phyloP scores from a whole-genome alignment of 2,329 filamentous ascomycete genomes.

The Colletotrichum lini region DNA sequence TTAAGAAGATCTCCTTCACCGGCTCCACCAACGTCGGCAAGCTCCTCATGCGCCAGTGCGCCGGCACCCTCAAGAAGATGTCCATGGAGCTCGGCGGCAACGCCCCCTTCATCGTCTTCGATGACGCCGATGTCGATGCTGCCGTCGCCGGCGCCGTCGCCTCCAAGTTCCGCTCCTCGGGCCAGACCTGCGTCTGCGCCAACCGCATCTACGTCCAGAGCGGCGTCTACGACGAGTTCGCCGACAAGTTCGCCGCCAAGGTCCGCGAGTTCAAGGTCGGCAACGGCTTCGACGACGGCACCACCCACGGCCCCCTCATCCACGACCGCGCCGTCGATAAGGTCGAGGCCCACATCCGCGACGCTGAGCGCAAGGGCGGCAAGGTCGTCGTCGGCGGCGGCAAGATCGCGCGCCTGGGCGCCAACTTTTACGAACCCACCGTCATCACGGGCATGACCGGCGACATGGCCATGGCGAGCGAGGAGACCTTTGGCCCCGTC shows the following conservation, averaged over 20 bases:
- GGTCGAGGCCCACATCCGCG: constrained; percentile 83
- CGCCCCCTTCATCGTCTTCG: constrained; percentile 96
- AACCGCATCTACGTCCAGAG: constrained; percentile 87
- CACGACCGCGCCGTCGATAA: constrained; percentile 86
- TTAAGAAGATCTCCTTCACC: constrained; percentile 96
- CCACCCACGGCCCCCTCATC: constrained; percentile 87
- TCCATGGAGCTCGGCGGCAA: constrained; percentile 96
- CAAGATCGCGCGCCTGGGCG: constrained; percentile 72
- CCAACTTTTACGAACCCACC: constrained; percentile 92
- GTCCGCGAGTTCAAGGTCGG: constrained; percentile 84
- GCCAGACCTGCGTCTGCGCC: constrained; percentile 95
- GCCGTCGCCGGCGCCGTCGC: constrained; percentile 87
- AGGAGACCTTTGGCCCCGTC: constrained; percentile 97
- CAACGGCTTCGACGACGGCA: constrained; percentile 77
- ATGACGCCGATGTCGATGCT: constrained; percentile 89
- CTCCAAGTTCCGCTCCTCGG: constrained; percentile 93
- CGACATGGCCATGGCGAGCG: constrained; percentile 86
- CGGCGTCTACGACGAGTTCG: constrained; percentile 84
- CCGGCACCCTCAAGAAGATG: constrained; percentile 84
- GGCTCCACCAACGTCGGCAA: constrained; percentile 80
- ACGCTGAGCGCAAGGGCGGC: constrained; percentile 83
- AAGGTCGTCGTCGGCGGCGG: constrained; percentile 83
- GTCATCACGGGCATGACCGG: constrained; percentile 88
- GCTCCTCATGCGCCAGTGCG: constrained; percentile 90
- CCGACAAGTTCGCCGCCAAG: constrained; percentile 76